Evolutionary conservation across 768 basidiomycete species (phyloP), one percentile per base, ranked within the genome.

Genomic region (Pulveroboletus sp.): DNA sequence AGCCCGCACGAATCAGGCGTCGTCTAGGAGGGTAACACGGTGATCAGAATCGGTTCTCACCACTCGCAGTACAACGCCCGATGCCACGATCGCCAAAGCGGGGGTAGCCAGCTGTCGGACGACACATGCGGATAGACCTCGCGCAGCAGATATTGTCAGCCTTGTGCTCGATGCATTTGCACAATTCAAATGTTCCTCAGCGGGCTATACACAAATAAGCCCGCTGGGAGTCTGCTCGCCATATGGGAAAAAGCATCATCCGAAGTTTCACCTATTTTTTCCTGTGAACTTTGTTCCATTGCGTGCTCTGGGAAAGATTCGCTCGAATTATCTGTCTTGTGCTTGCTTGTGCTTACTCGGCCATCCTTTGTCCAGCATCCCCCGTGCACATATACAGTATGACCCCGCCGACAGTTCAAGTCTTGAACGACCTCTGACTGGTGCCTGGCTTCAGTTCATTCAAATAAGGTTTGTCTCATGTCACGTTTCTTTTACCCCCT

Each of bases 391-490:
- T 43, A 49, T 59, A 53, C 49, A 47, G 44, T 39, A 55, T 41
- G 46, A n/a, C 42, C 50, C 50, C 53, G 53, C 28, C 49, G 44
- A 37, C 42, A 46, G 47, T 51, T 56, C 38, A 55, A 52, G 43
- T 35, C 17, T 31, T 39, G 31, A 24, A 46, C 38, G 30, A 47
- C n/a, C 17, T 43, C 36, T 39, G 43, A 28, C 62, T 28, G 46
- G 64, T 67, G 49, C 62, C 67, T 69, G 56, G 32, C 43, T 46
- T 54, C 43, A 43, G 43, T 47, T 53, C 52, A 46, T 48, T 39
- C 44, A 62, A 57, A 55, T 47, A 67, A 65, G 60, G 62, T 69
- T 69, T 49, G 55, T 67, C 58, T 57, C 62, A 67, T 65, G 62
- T 54, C 62, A 50, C 17, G 58, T 55, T 58, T 65, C 52, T 63